phyloP scores from a whole-genome alignment of 768 basidiomycete genomes.

The Termitomyces heimii region DNA sequence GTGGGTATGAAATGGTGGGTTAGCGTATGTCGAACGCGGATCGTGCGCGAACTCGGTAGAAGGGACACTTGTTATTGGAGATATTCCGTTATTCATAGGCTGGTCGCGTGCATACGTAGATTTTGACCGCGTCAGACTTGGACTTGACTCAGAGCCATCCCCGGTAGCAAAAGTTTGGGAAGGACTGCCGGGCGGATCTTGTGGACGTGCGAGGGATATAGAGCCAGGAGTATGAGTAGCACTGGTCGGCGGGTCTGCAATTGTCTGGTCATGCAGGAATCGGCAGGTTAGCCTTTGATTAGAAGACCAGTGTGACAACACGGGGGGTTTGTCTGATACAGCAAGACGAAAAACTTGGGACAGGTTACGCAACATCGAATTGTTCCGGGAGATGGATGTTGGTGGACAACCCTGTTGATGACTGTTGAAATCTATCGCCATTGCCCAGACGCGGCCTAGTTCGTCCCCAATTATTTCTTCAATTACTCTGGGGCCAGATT shows the following conservation, averaged over 20 bases:
- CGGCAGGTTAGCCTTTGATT: background rate
- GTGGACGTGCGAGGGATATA: constrained; percentile 10
- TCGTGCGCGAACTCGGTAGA: constrained; percentile 14
- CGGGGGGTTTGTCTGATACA: constrained; percentile 2
- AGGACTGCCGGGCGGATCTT: constrained; percentile 5
- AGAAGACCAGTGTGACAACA: background rate
- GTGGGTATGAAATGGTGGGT: constrained; percentile 82
- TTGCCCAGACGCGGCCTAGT: background rate
- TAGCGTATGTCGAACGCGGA: constrained; percentile 39
- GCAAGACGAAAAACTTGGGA: constrained; percentile 10
- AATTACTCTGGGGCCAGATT: background rate
- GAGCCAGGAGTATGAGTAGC: background rate
- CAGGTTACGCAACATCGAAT: constrained; percentile 9
- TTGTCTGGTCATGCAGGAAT: constrained; percentile 7
- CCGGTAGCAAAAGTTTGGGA: constrained; percentile 2
- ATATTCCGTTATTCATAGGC: constrained; percentile 5
- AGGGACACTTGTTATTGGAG: constrained; percentile 14
- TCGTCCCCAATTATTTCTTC: background rate
- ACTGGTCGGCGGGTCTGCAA: constrained; percentile 9
- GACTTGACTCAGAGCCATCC: constrained; percentile 4
- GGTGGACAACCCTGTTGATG: constrained; percentile 5
- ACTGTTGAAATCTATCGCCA: background rate
- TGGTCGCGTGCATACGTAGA: constrained; percentile 10
- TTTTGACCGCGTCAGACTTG: constrained; percentile 4
- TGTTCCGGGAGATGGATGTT: background rate